Conservation (phyloP, 345 rosid genomes). For the Odontarrhena argentea region DNA sequence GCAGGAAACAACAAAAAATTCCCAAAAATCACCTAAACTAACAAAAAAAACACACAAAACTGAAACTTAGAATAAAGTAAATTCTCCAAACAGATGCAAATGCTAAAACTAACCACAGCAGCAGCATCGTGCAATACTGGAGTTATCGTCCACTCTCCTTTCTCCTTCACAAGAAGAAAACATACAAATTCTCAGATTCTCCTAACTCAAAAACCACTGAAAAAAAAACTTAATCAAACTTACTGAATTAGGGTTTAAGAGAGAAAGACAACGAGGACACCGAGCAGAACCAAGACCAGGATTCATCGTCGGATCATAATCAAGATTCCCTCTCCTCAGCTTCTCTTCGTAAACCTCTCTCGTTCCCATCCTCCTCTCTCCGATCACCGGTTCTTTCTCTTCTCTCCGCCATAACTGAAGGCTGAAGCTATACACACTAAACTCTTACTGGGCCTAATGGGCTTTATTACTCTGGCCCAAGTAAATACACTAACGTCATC, state of each 20-base stretch:
- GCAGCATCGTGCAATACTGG: constrained; percentile 83
- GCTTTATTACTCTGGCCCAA: constrained; percentile 30
- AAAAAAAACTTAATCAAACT: not conserved
- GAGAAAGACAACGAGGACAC: constrained; percentile 94
- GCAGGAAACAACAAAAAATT: not conserved
- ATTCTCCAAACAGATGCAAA: not conserved
- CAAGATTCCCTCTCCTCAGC: constrained; percentile 62
- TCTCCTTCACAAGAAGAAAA: constrained; percentile 46
- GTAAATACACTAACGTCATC: constrained; percentile 1
- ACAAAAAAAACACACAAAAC: not conserved
- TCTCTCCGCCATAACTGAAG: constrained; percentile 11
- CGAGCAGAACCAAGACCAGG: constrained; percentile 93
- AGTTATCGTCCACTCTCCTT: constrained; percentile 79
- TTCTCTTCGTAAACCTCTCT: constrained; percentile 88
- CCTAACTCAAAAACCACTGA: not conserved
- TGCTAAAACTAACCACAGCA: constrained; percentile 65
- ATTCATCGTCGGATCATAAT: constrained; percentile 84
- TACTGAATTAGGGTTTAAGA: constrained; percentile 67
- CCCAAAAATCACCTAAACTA: constrained; percentile 2
- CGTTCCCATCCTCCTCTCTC: constrained; percentile 62
- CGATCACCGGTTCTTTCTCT: constrained; percentile 29
- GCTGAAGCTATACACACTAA: not conserved
- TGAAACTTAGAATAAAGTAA: not conserved
- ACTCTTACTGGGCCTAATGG: constrained; percentile 11
- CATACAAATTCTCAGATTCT: not conserved